Evolutionary conservation across 371 early-diverging fungal genomes (phyloP), one percentile per base, ranked within the genome.

Genomic region (Zychaea mexicana): DNA sequence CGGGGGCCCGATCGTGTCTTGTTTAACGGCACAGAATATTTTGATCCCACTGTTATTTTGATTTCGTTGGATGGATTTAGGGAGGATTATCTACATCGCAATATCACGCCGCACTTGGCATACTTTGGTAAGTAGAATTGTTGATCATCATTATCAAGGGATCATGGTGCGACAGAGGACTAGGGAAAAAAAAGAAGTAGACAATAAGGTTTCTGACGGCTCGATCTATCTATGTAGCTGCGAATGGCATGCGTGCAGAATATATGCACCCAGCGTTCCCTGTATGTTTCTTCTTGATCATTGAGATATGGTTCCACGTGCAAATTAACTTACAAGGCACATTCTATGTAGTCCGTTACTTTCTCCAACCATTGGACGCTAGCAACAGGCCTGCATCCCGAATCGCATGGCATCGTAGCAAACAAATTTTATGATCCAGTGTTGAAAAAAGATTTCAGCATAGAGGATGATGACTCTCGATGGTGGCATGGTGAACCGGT

Each of bases 311-410:
- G 10, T 57, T 17, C 36, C 39, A 33, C 31, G 2, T 24, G 8
- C 15, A 22, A 36, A 36, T 36, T 36, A 2, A 36, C 15, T 36
- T 36, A 36, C 10, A 36, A 36, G 0, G 0, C 36, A 1, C 36
- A 10, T 2, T 36, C 36, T 36, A 8, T 36, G 1, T 57, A 85
- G 85, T 70, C 83, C 15, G 76, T 91, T 33, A 97, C 98, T 0
- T 96, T 96, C 65, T 93, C 98, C 4, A 98, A 98, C 77, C 97
- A 98, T 70, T 96, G 93, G 76, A 85, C 96, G 2, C 71, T 98
- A 21, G 92, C 81, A 2, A 97, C 98, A 2, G 98, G 98, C 6
- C 70, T 96, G 47, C 92, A 90, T 68, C 97, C 98, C 0, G 91
- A 92, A 52, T 76, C 84, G 3, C 97, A 98, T 66, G 98, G 97